Base-by-base conservation (phyloP, 495 filamentous ascomycete genomes). In the Neurospora intermedia region DNA sequence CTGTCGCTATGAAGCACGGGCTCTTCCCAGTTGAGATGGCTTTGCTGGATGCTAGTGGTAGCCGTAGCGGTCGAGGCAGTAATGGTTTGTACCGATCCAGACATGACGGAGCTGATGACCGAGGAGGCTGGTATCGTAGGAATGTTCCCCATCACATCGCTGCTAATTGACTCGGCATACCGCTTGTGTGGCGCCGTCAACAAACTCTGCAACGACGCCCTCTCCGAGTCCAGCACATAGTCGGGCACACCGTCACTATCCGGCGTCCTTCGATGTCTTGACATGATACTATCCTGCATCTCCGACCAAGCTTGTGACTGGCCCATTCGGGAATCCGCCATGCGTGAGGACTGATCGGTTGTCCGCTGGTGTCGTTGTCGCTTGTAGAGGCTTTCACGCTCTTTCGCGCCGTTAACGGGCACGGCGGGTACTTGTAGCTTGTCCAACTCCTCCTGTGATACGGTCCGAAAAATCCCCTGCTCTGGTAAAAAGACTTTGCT, bases 381-480 rank as follows among this genome's bases (percentile, higher is more conserved):
- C 20, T 48, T 70, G 69, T 59, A 59, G 11, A 59, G 48, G 6
- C 23, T 27, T 59, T 59, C 48, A 2, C 48, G 48, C 20, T 27
- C 48, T 59, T 23, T 59, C 20, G 5, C 48, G 48, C 48, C 20
- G 48, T 70, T 78, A 48, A 66, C 45, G 7, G 70, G 54, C 6
- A 71, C 71, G 16, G 73, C 71, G 15, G 76, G 38, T 35, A 74
- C 73, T 59, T 79, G 76, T 73, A 80, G 75, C 5, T 78, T 77
- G 8, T 80, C 76, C 48, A 82, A 78, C 27, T 85, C 83, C 66
- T 80, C 75, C 69, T 85, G 83, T n/a, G 85, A 83, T 41, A 87
- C 72, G 2, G 85, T 87, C 48, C 87, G 81, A 78, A 88, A 87
- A 71, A 86, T 82, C 31, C 84, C 85, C 77, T 88, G 85, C 38